These are phyloP conservation scores for Athelia psychrophila DNA, from an alignment of 1,284 basidiomycete genomes.

Conservation along the genomic window DNA sequence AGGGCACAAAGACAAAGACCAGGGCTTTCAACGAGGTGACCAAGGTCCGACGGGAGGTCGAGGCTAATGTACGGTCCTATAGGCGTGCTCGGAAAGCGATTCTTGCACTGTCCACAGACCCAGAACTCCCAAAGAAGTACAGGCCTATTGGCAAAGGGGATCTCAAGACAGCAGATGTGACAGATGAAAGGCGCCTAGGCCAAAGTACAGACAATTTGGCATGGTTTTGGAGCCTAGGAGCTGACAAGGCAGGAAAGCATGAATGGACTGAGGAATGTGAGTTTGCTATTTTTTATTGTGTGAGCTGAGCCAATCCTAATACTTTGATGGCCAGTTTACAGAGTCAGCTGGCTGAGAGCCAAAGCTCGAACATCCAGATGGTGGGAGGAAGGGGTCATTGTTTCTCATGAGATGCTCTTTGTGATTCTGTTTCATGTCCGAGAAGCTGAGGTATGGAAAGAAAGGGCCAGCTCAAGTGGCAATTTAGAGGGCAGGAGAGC, in stretches of 20 bases:
- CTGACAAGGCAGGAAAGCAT: background rate
- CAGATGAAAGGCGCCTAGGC: constrained; percentile 8
- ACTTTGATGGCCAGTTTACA: constrained; percentile 5
- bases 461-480: background rate
- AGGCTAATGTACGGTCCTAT: background rate
- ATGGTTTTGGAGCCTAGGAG: constrained; percentile 10
- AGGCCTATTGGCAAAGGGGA: constrained; percentile 1
- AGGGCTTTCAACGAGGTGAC: background rate
- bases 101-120: background rate
- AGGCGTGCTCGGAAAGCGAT: background rate
- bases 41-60: background rate
- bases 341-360: constrained; percentile 11
- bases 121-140: constrained; percentile 4
- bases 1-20: constrained; percentile 7
- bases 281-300: background rate
- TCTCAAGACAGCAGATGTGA: constrained; percentile 9
- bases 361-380: constrained; percentile 7
- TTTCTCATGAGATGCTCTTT: constrained; percentile 14
- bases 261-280: constrained; percentile 11
- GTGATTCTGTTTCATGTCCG: constrained; percentile 9
- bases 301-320: background rate
- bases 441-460: constrained; percentile 3
- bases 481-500: background rate
- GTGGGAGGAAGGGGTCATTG: constrained; percentile 10
- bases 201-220: constrained; percentile 10